Conservation (phyloP, 192 early-diverging fungal species). For the Rhizophagus sp. region DNA sequence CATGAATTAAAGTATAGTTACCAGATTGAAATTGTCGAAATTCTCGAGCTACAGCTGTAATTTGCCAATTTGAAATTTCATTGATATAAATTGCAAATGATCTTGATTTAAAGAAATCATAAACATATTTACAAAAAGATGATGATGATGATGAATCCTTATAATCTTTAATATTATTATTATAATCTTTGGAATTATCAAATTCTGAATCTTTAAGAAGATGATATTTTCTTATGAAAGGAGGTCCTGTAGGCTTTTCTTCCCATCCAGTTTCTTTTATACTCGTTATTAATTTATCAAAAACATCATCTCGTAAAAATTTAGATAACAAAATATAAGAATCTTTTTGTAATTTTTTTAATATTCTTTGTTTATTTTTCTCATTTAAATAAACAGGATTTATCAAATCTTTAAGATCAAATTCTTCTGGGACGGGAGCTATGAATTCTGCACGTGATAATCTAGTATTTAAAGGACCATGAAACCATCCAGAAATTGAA, state of each 20-base stretch:
- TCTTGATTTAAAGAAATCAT: conserved; percentile 39
- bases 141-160: conserved; percentile 10
- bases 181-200: background rate
- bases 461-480: conserved; percentile 51
- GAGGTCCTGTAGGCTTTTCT: conserved; percentile 43
- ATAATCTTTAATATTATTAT: conserved; percentile 13
- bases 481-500: conserved; percentile 71
- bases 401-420: conserved; percentile 42
- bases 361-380: conserved; percentile 38
- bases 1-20: conserved; percentile 63
- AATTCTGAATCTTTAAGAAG: conserved; percentile 30
- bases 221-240: conserved; percentile 52
- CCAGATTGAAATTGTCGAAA: conserved; percentile 53
- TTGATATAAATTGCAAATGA: conserved; percentile 36
- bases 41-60: conserved; percentile 31
- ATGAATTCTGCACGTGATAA: conserved; percentile 25
- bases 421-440: background rate
- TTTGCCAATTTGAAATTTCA: conserved; percentile 32
- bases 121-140: conserved; percentile 19
- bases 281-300: conserved; percentile 34
- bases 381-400: conserved; percentile 49
- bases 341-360: conserved; percentile 46
- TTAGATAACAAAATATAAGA: conserved; percentile 43
- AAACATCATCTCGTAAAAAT: conserved; percentile 42
- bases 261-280: conserved; percentile 34